Evolutionary conservation across 345 rosid species (phyloP).

Genomic region (Firmiana major): DNA sequence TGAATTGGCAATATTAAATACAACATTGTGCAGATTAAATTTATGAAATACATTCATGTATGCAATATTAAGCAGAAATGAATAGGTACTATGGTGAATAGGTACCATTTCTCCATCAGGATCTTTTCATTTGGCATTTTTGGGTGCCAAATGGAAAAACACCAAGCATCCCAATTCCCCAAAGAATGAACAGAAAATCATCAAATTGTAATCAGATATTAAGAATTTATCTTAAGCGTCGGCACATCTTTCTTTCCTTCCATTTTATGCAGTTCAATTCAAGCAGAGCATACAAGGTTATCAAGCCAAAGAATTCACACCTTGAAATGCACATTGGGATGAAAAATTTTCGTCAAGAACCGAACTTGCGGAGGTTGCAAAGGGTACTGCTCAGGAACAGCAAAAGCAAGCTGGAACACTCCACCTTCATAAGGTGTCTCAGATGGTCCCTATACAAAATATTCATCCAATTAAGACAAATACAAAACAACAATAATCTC

Average conservation of each 20-base stretch:
- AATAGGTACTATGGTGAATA: not conserved
- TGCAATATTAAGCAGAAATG: not conserved
- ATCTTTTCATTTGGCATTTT: not conserved
- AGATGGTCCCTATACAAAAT: conserved; percentile 66
- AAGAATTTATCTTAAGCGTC: not conserved
- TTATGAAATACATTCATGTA: not conserved
- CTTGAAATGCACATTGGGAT: conserved; percentile 99
- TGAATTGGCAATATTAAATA: not conserved
- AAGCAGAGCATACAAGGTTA: not conserved
- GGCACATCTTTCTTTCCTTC: not conserved
- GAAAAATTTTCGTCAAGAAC: conserved; percentile 93
- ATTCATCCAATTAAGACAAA: not conserved
- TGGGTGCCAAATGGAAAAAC: not conserved
- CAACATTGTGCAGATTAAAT: not conserved
- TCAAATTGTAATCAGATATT: not conserved
- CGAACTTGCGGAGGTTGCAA: conserved; percentile 99
- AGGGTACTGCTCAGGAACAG: conserved; percentile 97
- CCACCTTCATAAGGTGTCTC: conserved; percentile 99
- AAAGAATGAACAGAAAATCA: not conserved
- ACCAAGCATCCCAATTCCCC: not conserved
- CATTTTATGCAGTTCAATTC: not conserved
- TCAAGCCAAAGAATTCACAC: conserved; percentile 25
- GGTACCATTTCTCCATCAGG: not conserved
- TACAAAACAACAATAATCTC: not conserved
- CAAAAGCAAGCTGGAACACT: conserved; percentile 91